Percentiles rank a stretch among this genome's conserved stretches.
These are phyloP conservation scores for Penicillium sp. DNA, from an alignment of 2,329 filamentous ascomycete genomes.

Conservation along the genomic window DNA sequence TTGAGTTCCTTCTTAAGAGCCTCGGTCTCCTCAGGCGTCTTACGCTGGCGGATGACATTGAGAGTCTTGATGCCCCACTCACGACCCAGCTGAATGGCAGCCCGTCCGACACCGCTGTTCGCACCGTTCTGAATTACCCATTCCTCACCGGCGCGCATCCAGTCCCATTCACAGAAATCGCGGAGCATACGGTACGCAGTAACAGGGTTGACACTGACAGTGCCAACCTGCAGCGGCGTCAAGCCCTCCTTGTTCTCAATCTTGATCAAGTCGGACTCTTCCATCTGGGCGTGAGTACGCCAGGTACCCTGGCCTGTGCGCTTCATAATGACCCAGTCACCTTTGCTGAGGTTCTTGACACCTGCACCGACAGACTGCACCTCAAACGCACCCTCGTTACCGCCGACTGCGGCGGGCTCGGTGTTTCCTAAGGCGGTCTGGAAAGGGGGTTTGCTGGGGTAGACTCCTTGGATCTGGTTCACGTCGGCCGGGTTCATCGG, in stretches of 20 bases:
- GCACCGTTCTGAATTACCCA: constrained; percentile 98
- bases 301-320: constrained; percentile 83
- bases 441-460: constrained; percentile 79
- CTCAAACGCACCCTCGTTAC: constrained; percentile 90
- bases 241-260: constrained; percentile 68
- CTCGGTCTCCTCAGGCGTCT: constrained; percentile 61
- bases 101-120: constrained; percentile 86
- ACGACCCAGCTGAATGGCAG: constrained; percentile 80
- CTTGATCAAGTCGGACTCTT: constrained; percentile 59
- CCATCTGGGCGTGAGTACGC: constrained; percentile 79
- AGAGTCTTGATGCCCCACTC: constrained; percentile 88
- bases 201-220: constrained; percentile 86
- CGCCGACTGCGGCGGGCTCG: constrained; percentile 61
- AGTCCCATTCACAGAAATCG: constrained; percentile 61
- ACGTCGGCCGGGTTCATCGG: constrained; percentile 97
- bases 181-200: constrained; percentile 91
- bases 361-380: constrained; percentile 66
- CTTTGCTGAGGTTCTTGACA: constrained; percentile 61
- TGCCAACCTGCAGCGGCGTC: constrained; percentile 73
- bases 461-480: constrained; percentile 96
- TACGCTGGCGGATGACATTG: constrained; percentile 77
- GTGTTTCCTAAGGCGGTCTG: constrained; percentile 71
- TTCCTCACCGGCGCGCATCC: constrained; percentile 62
- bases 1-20: constrained; percentile 59
- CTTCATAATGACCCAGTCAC: constrained; percentile 93